Base-by-base conservation (phyloP, 2,329 filamentous ascomycete genomes). In the Fusarium gaditjirri region DNA sequence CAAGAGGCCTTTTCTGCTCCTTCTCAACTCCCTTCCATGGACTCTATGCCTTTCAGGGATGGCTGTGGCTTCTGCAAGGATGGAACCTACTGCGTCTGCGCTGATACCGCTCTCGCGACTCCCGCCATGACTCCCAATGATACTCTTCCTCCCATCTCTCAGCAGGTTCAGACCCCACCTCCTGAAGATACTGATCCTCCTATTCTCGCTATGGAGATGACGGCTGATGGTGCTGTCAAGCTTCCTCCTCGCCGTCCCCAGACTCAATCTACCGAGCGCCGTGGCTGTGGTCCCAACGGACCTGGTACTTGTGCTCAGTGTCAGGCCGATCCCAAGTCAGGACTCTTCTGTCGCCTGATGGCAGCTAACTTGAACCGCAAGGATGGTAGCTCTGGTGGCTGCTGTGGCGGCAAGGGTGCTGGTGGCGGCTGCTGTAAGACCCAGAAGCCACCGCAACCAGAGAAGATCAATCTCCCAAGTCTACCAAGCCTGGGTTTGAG, bases 11-110 rank as follows among this genome's bases (percentile, higher is more conserved):
- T 74, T 58, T 69, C 76, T 36, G 58, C 73, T 12, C 80, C 78
- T 70, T 82, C 77, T n/a, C 83, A 82, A 53, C 71, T 81, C 14
- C 79, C 83, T 23, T 77, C 83, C 5, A 65, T 79, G 43, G 79
- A 78, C 42, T 65, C 77, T 23, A 80, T 87, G 44, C 82, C 84
- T 16, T 84, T 87, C 9, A 87, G 89, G 69, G 93, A 95, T 75
- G 88, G 89, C 25, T 96, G 93, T 79, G 93, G 93, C 11, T 96
- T 96, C 82, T 96, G 93, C 81, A 89, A 91, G 69, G 92, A 95
- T 66, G 93, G 92, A 8, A 94, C 92, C 1, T 93, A 93, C 75
- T 96, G 93, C 78, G 90, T 94, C 72, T 96, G 93, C 80, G 93
- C 93, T 29, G 93, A 95, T 72, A 81, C 84, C 25, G 81, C 84